phyloP scores from a whole-genome alignment of 2,329 filamentous ascomycete genomes.

The Cladophialophora immunda region DNA sequence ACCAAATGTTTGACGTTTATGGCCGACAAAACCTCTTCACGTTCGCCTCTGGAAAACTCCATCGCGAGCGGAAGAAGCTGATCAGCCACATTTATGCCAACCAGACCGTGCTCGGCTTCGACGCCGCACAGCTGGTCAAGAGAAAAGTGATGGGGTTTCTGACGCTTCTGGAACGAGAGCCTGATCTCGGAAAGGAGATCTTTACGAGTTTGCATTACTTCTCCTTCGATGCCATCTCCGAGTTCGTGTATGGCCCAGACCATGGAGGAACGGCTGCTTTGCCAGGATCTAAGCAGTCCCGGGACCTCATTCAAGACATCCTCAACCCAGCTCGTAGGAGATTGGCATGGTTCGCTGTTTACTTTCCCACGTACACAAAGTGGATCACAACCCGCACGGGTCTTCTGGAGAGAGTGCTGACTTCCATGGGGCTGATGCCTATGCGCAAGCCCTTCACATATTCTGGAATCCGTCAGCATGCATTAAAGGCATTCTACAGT shows the following conservation, averaged over 20 bases:
- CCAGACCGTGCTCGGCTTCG: conserved; percentile 51
- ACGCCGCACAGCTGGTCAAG: conserved; percentile 48
- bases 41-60: conserved; percentile 54
- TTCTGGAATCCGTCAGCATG: conserved; percentile 59
- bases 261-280: conserved; percentile 57
- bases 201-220: conserved; percentile 63
- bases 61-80: conserved; percentile 61
- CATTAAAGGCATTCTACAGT: conserved; percentile 47
- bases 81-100: conserved; percentile 62
- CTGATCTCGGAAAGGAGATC: conserved; percentile 52
- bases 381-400: conserved; percentile 60
- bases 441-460: conserved; percentile 62
- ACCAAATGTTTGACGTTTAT: conserved; percentile 62
- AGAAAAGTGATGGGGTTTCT: conserved; percentile 54
- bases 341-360: conserved; percentile 61
- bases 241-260: conserved; percentile 58
- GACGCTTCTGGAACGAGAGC: conserved; percentile 50
- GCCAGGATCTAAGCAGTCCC: conserved; percentile 48
- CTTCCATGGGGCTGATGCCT: conserved; percentile 51
- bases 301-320: conserved; percentile 58
- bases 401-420: conserved; percentile 48
- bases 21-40: conserved; percentile 60
- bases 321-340: conserved; percentile 56
- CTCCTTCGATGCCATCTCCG: conserved; percentile 62
- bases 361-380: conserved; percentile 55